These are phyloP conservation scores for Inonotus obliquus DNA, from an alignment of 1,284 basidiomycete species.

Conservation along the genomic window DNA sequence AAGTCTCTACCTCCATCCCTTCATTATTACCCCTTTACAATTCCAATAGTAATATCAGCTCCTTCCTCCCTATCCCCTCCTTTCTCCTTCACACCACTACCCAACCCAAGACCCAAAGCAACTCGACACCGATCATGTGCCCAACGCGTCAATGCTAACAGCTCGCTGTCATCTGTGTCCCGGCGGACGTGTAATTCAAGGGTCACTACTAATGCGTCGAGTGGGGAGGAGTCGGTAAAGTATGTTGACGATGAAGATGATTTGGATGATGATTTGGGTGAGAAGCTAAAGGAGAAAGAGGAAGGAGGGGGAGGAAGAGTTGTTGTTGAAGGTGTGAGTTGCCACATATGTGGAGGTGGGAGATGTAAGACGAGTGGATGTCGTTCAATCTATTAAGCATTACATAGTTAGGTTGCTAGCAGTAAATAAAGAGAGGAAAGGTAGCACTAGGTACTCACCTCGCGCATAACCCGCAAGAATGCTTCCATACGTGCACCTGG, in stretches of 20 bases:
- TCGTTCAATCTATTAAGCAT: conserved; percentile 55
- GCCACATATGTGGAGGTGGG: conserved; percentile 83
- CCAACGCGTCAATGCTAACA: conserved; percentile 68
- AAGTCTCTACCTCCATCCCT: background rate
- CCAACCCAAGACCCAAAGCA: conserved; percentile 29
- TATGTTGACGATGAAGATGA: background rate
- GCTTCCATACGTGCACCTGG: conserved; percentile 67
- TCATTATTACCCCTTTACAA: conserved; percentile 33
- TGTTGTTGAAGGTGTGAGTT: conserved; percentile 51
- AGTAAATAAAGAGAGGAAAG: conserved; percentile 5
- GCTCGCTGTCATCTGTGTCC: conserved; percentile 67
- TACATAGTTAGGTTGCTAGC: conserved; percentile 6
- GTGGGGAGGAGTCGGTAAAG: conserved; percentile 23
- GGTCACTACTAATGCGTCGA: conserved; percentile 68
- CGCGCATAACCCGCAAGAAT: conserved; percentile 74
- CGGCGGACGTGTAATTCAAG: conserved; percentile 72
- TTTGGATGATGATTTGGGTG: conserved; percentile 14
- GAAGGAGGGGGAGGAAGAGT: conserved; percentile 9
- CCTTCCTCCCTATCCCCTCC: conserved; percentile 28
- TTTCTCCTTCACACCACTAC: conserved; percentile 26
- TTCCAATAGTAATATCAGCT: conserved; percentile 46
- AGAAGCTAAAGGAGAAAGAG: conserved; percentile 9
- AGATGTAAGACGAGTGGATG: conserved; percentile 76
- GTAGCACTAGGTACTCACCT: conserved; percentile 39
- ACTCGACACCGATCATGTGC: conserved; percentile 59